These are phyloP conservation scores for Mucor circinelloides DNA, from an alignment of 371 early-diverging fungal species.

Conservation along the genomic window DNA sequence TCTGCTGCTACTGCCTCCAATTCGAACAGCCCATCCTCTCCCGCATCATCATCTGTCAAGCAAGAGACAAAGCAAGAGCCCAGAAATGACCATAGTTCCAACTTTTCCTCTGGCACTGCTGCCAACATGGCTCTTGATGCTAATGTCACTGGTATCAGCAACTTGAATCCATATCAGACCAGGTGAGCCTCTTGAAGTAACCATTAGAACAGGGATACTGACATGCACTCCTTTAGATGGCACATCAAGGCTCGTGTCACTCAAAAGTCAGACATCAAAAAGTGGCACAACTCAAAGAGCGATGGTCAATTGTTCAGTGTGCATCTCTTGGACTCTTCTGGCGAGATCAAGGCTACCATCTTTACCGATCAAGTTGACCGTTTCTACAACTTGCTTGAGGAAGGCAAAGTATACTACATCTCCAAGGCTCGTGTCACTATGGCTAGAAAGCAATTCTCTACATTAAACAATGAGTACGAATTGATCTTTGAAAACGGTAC, in stretches of 20 bases:
- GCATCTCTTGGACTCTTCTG: slow-evolving; percentile 84
- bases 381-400: slow-evolving; percentile 74
- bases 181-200: slow-evolving; percentile 36
- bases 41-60: background rate
- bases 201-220: background rate
- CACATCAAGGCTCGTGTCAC: slow-evolving; percentile 90
- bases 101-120: slow-evolving; percentile 57
- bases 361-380: slow-evolving; percentile 85
- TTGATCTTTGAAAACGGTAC: slow-evolving; percentile 76
- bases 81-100: slow-evolving; percentile 31
- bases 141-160: slow-evolving; percentile 56
- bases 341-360: slow-evolving; percentile 90
- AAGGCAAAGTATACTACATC: slow-evolving; percentile 84
- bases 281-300: slow-evolving; percentile 78
- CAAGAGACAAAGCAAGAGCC: slow-evolving; percentile 15
- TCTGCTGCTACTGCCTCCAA: slow-evolving; percentile 17
- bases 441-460: slow-evolving; percentile 87
- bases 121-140: slow-evolving; percentile 54
- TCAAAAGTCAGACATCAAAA: slow-evolving; percentile 81
- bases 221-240: slow-evolving; percentile 56
- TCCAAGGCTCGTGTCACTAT: slow-evolving; percentile 81
- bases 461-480: slow-evolving; percentile 91
- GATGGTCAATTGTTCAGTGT: slow-evolving; percentile 92
- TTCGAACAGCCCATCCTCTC: background rate
- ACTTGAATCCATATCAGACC: slow-evolving; percentile 79